Base-by-base conservation (phyloP, 176 grass and related monocot species). In the Ampelocalamus luodianensis region DNA sequence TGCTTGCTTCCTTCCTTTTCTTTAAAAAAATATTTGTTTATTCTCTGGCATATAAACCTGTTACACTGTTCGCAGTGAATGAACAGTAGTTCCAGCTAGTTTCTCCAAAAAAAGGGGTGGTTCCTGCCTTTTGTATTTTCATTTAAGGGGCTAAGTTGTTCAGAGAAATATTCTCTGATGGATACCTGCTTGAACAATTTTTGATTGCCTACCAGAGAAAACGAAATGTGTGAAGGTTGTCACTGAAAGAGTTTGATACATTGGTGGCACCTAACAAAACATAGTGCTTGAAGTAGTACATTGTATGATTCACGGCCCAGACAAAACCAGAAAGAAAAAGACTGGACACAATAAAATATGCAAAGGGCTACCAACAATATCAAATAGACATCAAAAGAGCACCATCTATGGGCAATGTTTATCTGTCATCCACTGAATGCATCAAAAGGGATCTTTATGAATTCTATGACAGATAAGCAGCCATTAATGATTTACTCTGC, bases 151-250 rank as follows among this genome's bases (percentile, higher is more conserved):
- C 12, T 65, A 56, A 46, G 38, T 51, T 66, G 58, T 56, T 74
- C 60, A 74, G 48, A 37, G 9, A 79, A 10, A 82, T 79, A 77
- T 65, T 85, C 14, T 56, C 53, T 48, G 69, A 74, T 37, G 24
- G 20, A 45, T 45, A 68, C 48, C 53, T 68, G 49, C 78, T 59
- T 81, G 18, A 53, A 83, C 40, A 88, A 51, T 65, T 87, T 26
- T 62, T 22, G 40, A 82, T 49, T 77, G 32, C 64, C 29, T 51
- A 62, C n/a, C 64, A 62, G 71, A 77, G 50, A 82, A 77, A 87
- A 50, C 38, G 72, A 88, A 70, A 88, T 10, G 42, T 64, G 71
- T 62, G 32, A 75, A 51, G 40, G 32, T 70, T 70, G 32, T 22
- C 61, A 60, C 32, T 7, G 10, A 50, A 22, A n/a, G 76, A 39